Evolutionary conservation across 352 stramenopile genomes (phyloP), one percentile per base, ranked within the genome.

Genomic region (Aphanomyces cochlioides): DNA sequence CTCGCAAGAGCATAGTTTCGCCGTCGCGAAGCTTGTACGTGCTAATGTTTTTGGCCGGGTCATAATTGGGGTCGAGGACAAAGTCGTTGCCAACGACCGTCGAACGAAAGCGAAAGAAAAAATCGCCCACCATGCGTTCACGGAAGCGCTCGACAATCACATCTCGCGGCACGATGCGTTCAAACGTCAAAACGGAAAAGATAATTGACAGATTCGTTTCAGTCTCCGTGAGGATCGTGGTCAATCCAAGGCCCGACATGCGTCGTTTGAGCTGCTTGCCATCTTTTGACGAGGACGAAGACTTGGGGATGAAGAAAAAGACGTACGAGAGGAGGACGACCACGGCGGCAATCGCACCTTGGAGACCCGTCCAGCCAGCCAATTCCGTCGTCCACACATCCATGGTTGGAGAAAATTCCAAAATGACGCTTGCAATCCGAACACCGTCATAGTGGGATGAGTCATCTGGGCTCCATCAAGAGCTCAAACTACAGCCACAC

Each of bases 151-250:
- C 76, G 1, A 79, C 78, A 48, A 87, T 81, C 59, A 83, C 75
- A 17, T 80, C 73, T 21, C 69, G 71, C 13, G 75, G 74, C 36
- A 92, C 17, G n/a, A 38, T 43, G 6, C 56, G 82, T 7, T 80
- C 72, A 37, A 93, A 61, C 3, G 79, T 83, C 13, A 90, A 67
- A 54, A 91, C 77, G 12, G 72, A 84, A 61, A 93, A 78, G 41
- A 83, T 82, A 67, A 93, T 91, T 39, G 85, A 93, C 69, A 89
- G 72, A 75, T 93, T 93, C 17, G 83, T 84, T 8, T 79, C 81
- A 63, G 82, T 82, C 75, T 93, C 83, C 15, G 83, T 86, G 19
- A 89, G 76, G 5, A 90, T 74, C 66, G 85, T 93, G 36, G 83
- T 81, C 43, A 85, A 75, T 38, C 85, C 85, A 39, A 93, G 88